Percentiles rank a stretch among this genome's conserved stretches.
These are phyloP conservation scores for Irpex rosettiformis DNA, from an alignment of 1,284 basidiomycete species.

Conservation along the genomic window DNA sequence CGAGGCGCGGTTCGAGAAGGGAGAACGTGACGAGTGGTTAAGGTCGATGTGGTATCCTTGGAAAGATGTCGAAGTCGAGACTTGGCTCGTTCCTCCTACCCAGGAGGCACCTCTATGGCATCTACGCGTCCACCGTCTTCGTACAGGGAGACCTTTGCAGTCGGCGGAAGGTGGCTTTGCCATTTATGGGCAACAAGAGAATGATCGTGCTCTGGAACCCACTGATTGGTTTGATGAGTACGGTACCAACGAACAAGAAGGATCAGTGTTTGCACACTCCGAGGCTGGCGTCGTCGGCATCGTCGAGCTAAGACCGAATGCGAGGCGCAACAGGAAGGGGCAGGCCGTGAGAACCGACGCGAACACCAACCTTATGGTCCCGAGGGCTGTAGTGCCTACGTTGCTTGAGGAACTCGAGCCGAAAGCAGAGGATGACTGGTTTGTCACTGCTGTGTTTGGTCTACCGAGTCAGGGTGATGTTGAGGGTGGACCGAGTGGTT, in stretches of 20 bases:
- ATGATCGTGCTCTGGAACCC: constrained; percentile 58
- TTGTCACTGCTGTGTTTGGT: constrained; percentile 70
- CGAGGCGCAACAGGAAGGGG: constrained; percentile 31
- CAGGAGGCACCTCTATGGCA: constrained; percentile 61
- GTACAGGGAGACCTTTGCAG: constrained; percentile 43
- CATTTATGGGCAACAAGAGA: constrained; percentile 64
- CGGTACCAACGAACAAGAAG: constrained; percentile 43
- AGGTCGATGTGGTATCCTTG: constrained; percentile 73
- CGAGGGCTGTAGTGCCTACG: constrained; percentile 66
- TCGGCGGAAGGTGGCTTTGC: constrained; percentile 73
- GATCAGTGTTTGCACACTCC: constrained; percentile 52
- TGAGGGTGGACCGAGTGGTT: constrained; percentile 41
- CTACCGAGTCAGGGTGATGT: constrained; percentile 41
- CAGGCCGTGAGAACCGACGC: constrained; percentile 65
- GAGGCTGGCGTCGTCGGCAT: constrained; percentile 63
- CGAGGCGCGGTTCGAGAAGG: constrained; percentile 59
- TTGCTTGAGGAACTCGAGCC: constrained; percentile 47
- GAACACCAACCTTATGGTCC: constrained; percentile 70
- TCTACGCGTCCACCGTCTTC: constrained; percentile 63
- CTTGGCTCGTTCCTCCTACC: constrained; percentile 68
- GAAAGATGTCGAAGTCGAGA: constrained; percentile 70
- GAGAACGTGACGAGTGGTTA: constrained; percentile 56
- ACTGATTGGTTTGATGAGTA: constrained; percentile 31
- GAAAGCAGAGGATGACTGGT: constrained; percentile 46
- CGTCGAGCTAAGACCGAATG: constrained; percentile 39